Evolutionary conservation across 2,329 filamentous ascomycete genomes (phyloP).

Genomic region (Exophiala sideris): DNA sequence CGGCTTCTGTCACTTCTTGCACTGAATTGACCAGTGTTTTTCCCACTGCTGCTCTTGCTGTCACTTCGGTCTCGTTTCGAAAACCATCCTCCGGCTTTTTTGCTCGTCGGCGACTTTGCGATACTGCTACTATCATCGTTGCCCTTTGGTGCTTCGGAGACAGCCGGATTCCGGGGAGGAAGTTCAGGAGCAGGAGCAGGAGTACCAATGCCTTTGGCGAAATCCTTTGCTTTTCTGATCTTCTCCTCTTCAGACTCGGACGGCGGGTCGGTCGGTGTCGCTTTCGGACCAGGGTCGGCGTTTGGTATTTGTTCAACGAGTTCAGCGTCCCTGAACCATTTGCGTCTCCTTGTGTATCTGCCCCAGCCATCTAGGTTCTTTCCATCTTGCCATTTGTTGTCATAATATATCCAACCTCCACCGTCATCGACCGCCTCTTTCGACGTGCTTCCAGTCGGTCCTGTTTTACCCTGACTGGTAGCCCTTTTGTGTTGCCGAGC

Average conservation of each 20-base stretch:
- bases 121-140: constrained; percentile 12
- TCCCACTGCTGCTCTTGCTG: constrained; percentile 24
- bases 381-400: constrained; percentile 96
- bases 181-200: neutral
- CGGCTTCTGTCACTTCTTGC: constrained; percentile 21
- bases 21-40: constrained; percentile 24
- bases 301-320: constrained; percentile 68
- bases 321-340: constrained; percentile 96
- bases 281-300: constrained; percentile 44
- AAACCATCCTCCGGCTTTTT: constrained; percentile 22
- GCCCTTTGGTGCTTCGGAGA: constrained; percentile 4
- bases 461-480: constrained; percentile 39
- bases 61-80: constrained; percentile 22
- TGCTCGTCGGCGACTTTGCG: constrained; percentile 10
- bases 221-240: constrained; percentile 22
- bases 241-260: constrained; percentile 23
- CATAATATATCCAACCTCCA: constrained; percentile 94
- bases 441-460: constrained; percentile 7
- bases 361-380: constrained; percentile 90
- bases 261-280: constrained; percentile 32
- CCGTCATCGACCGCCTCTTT: constrained; percentile 53
- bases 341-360: constrained; percentile 84
- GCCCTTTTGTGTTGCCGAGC: constrained; percentile 18
- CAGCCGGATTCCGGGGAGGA: neutral
- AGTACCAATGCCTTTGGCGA: constrained; percentile 15